These are phyloP conservation scores for Naegleria fowleri DNA, from an alignment of 208 protist genomes.

Conservation along the genomic window DNA sequence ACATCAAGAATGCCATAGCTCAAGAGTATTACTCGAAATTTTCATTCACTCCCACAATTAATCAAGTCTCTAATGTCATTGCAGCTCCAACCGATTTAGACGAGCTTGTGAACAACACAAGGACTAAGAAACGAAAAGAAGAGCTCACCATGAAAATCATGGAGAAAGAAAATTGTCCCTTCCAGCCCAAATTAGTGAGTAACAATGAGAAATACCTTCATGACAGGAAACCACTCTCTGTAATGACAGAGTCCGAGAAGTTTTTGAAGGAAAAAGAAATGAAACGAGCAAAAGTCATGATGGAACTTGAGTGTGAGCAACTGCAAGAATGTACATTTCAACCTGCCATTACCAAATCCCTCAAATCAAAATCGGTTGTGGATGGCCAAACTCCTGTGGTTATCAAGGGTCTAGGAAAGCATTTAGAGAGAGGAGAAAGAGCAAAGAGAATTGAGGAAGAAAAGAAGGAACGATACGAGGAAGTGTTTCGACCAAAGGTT, in stretches of 20 bases:
- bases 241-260: neutral
- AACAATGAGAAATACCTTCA: neutral
- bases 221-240: neutral
- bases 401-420: slow-evolving; percentile 3
- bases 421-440: slow-evolving; percentile 1
- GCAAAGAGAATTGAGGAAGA: slow-evolving; percentile 15
- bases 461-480: neutral
- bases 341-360: neutral
- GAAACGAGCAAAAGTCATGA: neutral
- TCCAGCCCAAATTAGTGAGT: neutral
- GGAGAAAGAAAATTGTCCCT: neutral
- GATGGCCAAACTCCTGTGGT: neutral
- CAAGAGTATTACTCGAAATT: slow-evolving; percentile 8
- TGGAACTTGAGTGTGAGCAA: neutral
- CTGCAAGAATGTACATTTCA: neutral
- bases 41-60: neutral
- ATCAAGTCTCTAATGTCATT: neutral
- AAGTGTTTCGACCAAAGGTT: slow-evolving; percentile 10
- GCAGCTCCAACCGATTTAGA: neutral
- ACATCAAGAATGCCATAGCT: neutral
- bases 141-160: neutral
- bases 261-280: neutral
- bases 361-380: neutral
- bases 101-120: neutral
- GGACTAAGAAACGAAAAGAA: neutral